Percentiles rank a stretch among this genome's conserved stretches.
These are phyloP conservation scores for Rhizomucor miehei DNA, from an alignment of 371 early-diverging fungal genomes.

Conservation along the genomic window DNA sequence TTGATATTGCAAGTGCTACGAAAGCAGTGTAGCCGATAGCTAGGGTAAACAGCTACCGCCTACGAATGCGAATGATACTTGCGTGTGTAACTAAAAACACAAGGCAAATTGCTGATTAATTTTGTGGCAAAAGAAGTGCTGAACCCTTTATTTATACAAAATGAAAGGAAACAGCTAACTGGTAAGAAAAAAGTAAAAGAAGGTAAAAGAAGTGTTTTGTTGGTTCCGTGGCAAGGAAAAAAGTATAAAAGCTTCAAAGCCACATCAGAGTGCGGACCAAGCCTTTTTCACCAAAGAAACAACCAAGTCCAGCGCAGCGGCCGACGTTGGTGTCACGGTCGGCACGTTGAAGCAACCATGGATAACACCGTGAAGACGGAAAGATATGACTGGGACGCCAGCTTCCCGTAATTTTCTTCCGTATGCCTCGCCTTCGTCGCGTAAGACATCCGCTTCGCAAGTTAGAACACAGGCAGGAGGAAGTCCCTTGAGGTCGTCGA, in stretches of 20 bases:
- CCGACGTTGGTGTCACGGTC: neutral
- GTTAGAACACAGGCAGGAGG: slow-evolving; percentile 25
- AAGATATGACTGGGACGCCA: slow-evolving; percentile 1
- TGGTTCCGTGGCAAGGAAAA: too few species aligned
- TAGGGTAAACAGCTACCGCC: slow-evolving; percentile 1
- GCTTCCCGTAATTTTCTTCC: slow-evolving; percentile 1
- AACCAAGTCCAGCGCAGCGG: too few species aligned
- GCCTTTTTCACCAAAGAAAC: too few species aligned
- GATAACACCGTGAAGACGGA: neutral
- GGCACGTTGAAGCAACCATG: neutral
- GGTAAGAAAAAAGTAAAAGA: too few species aligned
- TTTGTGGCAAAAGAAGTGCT: neutral
- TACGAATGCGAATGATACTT: slow-evolving; percentile 14
- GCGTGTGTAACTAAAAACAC: slow-evolving; percentile 1
- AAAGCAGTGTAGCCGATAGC: slow-evolving; percentile 3
- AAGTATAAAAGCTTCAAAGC: too few species aligned
- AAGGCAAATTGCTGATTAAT: neutral
- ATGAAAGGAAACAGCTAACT: too few species aligned
- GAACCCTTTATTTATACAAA: too few species aligned
- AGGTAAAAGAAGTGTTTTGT: too few species aligned
- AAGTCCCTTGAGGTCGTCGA: slow-evolving; percentile 26
- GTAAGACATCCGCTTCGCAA: slow-evolving; percentile 20
- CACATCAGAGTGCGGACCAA: too few species aligned
- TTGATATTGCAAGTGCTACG: slow-evolving; percentile 11
- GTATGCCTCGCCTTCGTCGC: slow-evolving; percentile 28